These are phyloP conservation scores for Amanita subjunquillea DNA, from an alignment of 768 basidiomycete species.

Conservation along the genomic window DNA sequence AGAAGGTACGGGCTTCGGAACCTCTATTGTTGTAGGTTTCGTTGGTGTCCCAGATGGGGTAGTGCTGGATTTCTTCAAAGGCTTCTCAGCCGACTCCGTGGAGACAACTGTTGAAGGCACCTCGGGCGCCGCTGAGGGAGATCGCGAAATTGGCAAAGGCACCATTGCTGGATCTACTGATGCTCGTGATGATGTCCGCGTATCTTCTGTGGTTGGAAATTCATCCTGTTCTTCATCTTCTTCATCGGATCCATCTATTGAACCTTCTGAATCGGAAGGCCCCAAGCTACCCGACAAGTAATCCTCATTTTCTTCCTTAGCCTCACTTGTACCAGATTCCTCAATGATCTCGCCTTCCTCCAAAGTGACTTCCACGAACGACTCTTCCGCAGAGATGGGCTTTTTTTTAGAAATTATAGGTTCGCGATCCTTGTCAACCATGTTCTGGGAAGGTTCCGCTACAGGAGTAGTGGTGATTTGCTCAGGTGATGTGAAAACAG, in stretches of 20 bases:
- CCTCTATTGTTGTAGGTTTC: constrained; percentile 27
- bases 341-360: constrained; percentile 11
- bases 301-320: constrained; percentile 9
- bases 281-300: constrained; percentile 9
- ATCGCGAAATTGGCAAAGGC: constrained; percentile 33
- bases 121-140: constrained; percentile 52
- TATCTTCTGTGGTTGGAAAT: background rate
- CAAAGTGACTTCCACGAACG: constrained; percentile 16
- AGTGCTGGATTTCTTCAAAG: constrained; percentile 33
- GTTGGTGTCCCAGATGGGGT: constrained; percentile 60
- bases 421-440: constrained; percentile 3
- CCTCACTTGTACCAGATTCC: constrained; percentile 8
- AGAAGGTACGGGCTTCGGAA: constrained; percentile 21
- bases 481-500: background rate
- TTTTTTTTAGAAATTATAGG: background rate
- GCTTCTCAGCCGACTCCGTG: constrained; percentile 15
- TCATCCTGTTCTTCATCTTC: constrained; percentile 9
- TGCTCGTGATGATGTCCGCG: constrained; percentile 15
- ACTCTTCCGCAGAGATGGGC: constrained; percentile 13
- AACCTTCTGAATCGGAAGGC: constrained; percentile 5
- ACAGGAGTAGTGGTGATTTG: constrained; percentile 1
- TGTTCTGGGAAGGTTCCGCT: constrained; percentile 8
- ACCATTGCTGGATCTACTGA: constrained; percentile 23
- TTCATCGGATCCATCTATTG: constrained; percentile 9
- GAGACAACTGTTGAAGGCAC: constrained; percentile 27